Conservation (phyloP, 1,284 basidiomycete genomes). For the Wallemia hederae region DNA sequence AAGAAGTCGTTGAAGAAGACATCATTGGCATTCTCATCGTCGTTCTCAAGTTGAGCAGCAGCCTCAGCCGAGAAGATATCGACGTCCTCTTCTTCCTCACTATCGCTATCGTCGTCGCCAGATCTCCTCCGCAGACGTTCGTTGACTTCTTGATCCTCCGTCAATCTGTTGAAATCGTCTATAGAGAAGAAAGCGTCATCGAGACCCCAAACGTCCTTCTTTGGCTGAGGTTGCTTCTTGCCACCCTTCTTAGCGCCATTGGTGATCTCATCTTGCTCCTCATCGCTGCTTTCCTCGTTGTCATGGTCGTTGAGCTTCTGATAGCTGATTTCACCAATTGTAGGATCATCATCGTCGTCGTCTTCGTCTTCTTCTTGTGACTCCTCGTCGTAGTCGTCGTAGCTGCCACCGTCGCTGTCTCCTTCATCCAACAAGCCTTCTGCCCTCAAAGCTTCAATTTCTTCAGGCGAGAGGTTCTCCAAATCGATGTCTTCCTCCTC, state of each 20-base stretch:
- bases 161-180: slow-evolving; percentile 60
- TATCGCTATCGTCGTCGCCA: slow-evolving; percentile 20
- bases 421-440: slow-evolving; percentile 16
- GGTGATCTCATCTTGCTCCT: slow-evolving; percentile 7
- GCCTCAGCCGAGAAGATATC: slow-evolving; percentile 12
- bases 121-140: slow-evolving; percentile 28
- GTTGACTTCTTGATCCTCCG: slow-evolving; percentile 45
- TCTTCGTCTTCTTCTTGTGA: slow-evolving; percentile 7
- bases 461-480: background rate
- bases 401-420: slow-evolving; percentile 23
- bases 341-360: slow-evolving; percentile 5
- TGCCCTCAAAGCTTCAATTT: slow-evolving; percentile 2
- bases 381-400: slow-evolving; percentile 13
- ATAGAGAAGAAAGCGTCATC: slow-evolving; percentile 86
- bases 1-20: slow-evolving; percentile 25
- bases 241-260: background rate
- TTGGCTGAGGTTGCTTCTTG: background rate
- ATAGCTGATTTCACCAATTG: slow-evolving; percentile 4
- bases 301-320: slow-evolving; percentile 7
- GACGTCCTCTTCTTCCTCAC: slow-evolving; percentile 23
- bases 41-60: slow-evolving; percentile 24
- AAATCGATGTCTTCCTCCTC: slow-evolving; percentile 6
- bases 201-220: slow-evolving; percentile 16
- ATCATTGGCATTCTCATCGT: slow-evolving; percentile 22
- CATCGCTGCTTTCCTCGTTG: slow-evolving; percentile 10